Evolutionary conservation across 148 eudicot genomes (phyloP), one percentile per base, ranked within the genome.

Genomic region (Persicaria maculosa): DNA sequence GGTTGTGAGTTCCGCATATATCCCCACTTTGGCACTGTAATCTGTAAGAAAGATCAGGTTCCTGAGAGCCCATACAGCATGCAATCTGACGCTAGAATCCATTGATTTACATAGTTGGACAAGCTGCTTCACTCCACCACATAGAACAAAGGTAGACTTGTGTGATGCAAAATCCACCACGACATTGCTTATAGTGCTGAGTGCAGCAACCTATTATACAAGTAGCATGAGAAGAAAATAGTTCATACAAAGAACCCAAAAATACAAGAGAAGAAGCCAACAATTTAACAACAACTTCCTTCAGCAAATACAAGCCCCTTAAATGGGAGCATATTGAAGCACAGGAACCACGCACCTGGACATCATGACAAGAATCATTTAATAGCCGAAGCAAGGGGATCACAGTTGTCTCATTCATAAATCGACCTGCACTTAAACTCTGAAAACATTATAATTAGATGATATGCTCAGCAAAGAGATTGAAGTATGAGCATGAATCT

Each of bases 361-460:
- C 97, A 76, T 84, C 76, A 74, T 75, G 74, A 77, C 87, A 86
- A 78, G 83, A 76, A 64, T 88, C 93, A 77, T 74, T 74, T 70
- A 96, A 76, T 68, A 92, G 94, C 77, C 87, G 87, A 72, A 96
- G 80, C 85, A 96, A 79, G 16, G 90, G 92, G 76, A 54, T 64
- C 68, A 86, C 58, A 70, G 88, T 71, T 20, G 64, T 64, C 80
- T 92, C 94, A 68, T 84, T 89, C 93, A 86, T 84, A 81, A 92
- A 92, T 31, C 64, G 71, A 80, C 99, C 97, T 89, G 94, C 97
- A 92, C 99, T 87, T 72, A 96, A 79, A 85, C 84, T 85, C 99
- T 96, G 97, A 81, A 86, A 50, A 50, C 77, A 71, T 36, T 77
- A 61, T 74, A 44, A 75, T 25, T 50, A 75, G 22, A 36, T 52